phyloP scores from a whole-genome alignment of 2,329 filamentous ascomycete genomes.

The Fusarium incarnatum region DNA sequence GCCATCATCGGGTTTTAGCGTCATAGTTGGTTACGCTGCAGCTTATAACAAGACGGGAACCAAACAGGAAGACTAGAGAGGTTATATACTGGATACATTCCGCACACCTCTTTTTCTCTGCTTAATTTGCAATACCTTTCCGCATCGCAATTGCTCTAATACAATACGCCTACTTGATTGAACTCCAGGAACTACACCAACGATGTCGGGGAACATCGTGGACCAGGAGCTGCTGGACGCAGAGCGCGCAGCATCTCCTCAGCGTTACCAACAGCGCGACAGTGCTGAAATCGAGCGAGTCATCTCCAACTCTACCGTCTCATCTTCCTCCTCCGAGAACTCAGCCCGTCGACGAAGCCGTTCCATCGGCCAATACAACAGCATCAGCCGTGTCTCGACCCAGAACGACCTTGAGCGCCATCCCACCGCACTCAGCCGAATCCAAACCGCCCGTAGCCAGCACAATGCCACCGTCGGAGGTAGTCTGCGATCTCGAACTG shows the following conservation, averaged over 20 bases:
- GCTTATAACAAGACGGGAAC: conserved; percentile 2
- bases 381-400: conserved; percentile 72
- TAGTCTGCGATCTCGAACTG: conserved; percentile 51
- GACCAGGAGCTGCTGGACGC: conserved; percentile 66
- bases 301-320: conserved; percentile 62
- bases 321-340: conserved; percentile 60
- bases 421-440: conserved; percentile 75
- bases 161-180: not conserved
- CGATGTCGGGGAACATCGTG: conserved; percentile 62
- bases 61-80: not conserved
- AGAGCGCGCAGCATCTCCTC: conserved; percentile 66
- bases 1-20: conserved; percentile 30
- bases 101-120: not conserved
- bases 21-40: conserved; percentile 37
- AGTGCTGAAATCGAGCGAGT: conserved; percentile 71
- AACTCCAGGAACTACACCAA: conserved; percentile 7
- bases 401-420: conserved; percentile 76
- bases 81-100: conserved; percentile 15
- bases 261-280: conserved; percentile 53
- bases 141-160: not conserved
- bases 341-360: conserved; percentile 29
- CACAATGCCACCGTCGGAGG: conserved; percentile 78
- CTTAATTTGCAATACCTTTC: not conserved
- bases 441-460: conserved; percentile 77
- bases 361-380: conserved; percentile 50